Evolutionary conservation across 2,329 filamentous ascomycete genomes (phyloP).

Genomic region (Scedosporium minutisporum): DNA sequence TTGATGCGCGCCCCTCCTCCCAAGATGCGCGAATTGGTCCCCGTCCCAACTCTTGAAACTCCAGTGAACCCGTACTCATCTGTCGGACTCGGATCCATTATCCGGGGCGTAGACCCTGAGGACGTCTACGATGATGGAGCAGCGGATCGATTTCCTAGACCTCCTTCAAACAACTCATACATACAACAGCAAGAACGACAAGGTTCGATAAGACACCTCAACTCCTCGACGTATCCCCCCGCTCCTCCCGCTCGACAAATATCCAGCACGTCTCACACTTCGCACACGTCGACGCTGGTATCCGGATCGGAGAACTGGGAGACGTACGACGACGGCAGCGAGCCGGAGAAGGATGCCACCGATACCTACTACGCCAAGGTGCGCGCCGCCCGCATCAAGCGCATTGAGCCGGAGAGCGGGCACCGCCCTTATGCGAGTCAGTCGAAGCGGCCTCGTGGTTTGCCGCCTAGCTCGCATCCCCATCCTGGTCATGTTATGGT

Average conservation of each 20-base stretch:
- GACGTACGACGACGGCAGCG: constrained; percentile 79
- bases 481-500: constrained; percentile 39
- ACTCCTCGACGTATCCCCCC: constrained; percentile 27
- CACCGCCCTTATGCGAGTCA: constrained; percentile 32
- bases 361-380: constrained; percentile 76
- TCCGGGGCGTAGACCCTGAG: constrained; percentile 59
- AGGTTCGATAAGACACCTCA: constrained; percentile 31
- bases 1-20: constrained; percentile 63
- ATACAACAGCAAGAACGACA: constrained; percentile 29
- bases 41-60: constrained; percentile 41
- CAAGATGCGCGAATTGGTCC: constrained; percentile 75
- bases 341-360: constrained; percentile 63
- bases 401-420: constrained; percentile 41
- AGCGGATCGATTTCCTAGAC: background rate
- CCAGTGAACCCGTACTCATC: constrained; percentile 38
- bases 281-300: constrained; percentile 63
- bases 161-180: constrained; percentile 12
- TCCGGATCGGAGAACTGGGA: constrained; percentile 96
- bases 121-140: constrained; percentile 69
- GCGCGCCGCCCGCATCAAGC: constrained; percentile 57
- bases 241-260: constrained; percentile 51
- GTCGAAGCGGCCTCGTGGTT: constrained; percentile 43
- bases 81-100: constrained; percentile 39
- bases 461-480: constrained; percentile 37
- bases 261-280: constrained; percentile 49